phyloP scores from a whole-genome alignment of 306 rosid genomes.

The Quercus aquifolioides region DNA sequence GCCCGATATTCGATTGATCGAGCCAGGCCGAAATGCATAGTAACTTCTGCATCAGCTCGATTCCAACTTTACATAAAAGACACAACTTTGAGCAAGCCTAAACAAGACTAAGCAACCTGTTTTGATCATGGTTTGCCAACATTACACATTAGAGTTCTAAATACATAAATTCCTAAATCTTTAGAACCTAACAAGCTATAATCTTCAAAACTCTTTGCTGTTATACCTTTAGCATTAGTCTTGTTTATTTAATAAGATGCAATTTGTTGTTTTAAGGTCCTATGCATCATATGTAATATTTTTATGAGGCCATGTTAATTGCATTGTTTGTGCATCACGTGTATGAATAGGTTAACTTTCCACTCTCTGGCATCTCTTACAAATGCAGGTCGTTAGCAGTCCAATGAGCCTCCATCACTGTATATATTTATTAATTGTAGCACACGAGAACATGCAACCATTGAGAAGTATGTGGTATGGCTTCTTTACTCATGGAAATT shows the following conservation, averaged over 20 bases:
- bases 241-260: not conserved
- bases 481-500: slow-evolving; percentile 34
- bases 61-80: too few species aligned
- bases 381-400: slow-evolving; percentile 83
- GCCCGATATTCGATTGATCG: too few species aligned
- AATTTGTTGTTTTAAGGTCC: not conserved
- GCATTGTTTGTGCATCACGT: not conserved
- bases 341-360: slow-evolving; percentile 17
- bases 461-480: slow-evolving; percentile 97
- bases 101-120: too few species aligned
- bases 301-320: slow-evolving; percentile 10
- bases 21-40: too few species aligned
- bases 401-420: slow-evolving; percentile 78
- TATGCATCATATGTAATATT: not conserved
- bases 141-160: too few species aligned
- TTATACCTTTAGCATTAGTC: not conserved
- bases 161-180: too few species aligned
- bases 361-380: slow-evolving; percentile 19
- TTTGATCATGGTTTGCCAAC: too few species aligned
- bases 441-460: slow-evolving; percentile 78
- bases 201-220: not conserved
- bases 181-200: not conserved
- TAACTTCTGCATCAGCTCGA: too few species aligned
- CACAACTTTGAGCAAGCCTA: too few species aligned
- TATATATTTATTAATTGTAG: slow-evolving; percentile 84